Evolutionary conservation across 2,329 filamentous ascomycete genomes (phyloP).

Genomic region (Fusarium nelsonii): DNA sequence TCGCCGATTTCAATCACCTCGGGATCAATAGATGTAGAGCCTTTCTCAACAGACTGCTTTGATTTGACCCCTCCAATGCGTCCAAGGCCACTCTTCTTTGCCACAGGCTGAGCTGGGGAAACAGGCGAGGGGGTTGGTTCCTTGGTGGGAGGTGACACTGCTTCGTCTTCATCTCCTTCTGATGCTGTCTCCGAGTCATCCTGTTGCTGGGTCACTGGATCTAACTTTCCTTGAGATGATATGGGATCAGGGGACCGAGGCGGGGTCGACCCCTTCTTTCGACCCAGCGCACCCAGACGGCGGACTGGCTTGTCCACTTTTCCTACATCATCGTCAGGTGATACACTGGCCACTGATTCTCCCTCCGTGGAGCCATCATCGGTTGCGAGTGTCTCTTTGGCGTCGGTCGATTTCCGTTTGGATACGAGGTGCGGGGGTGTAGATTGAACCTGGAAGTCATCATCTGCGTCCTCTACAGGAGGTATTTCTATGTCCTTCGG

Average conservation of each 20-base stretch:
- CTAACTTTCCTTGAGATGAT: conserved; percentile 11
- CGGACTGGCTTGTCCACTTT: conserved; percentile 34
- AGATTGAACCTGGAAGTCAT: conserved; percentile 65
- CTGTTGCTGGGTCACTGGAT: conserved; percentile 12
- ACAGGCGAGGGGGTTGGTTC: conserved; percentile 35
- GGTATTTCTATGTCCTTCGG: conserved; percentile 39
- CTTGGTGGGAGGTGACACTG: conserved; percentile 40
- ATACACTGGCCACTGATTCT: conserved; percentile 33
- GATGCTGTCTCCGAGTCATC: conserved; percentile 60
- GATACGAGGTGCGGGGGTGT: conserved; percentile 58
- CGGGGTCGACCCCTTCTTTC: conserved; percentile 50
- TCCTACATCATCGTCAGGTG: conserved; percentile 19
- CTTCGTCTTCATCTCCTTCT: conserved; percentile 54
- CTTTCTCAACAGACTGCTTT: conserved; percentile 34
- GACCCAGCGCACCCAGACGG: conserved; percentile 55
- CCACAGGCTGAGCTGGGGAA: conserved; percentile 42
- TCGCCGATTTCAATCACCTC: conserved; percentile 22
- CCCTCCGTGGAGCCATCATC: conserved; percentile 53
- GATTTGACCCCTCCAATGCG: conserved; percentile 56
- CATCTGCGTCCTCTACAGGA: conserved; percentile 56
- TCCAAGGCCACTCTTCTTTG: conserved; percentile 54
- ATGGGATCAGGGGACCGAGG: conserved; percentile 38
- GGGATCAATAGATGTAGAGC: conserved; percentile 9
- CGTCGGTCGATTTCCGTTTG: conserved; percentile 40
- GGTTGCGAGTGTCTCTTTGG: conserved; percentile 18